Percentiles rank a stretch among this genome's conserved stretches.
Conservation (phyloP, 2,329 filamentous ascomycete species). For the Paecilomyces formosus region DNA sequence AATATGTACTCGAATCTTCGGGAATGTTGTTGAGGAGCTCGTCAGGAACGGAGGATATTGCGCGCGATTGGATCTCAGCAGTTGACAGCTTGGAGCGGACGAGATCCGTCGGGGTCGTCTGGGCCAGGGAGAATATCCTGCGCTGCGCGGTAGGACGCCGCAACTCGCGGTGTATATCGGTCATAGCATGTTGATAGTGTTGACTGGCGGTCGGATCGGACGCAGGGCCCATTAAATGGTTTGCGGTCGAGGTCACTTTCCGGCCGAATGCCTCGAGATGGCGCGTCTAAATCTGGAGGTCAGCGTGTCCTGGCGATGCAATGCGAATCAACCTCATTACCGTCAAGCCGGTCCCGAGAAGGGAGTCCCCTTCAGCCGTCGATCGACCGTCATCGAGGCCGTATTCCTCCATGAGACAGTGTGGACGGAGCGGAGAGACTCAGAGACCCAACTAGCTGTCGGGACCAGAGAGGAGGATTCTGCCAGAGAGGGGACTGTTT, state of each 20-base stretch:
- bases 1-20: conserved; percentile 77
- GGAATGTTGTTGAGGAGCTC: conserved; percentile 86
- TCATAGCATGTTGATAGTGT: conserved; percentile 82
- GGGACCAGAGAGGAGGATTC: conserved; percentile 7
- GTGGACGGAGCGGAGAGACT: conserved; percentile 11
- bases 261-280: conserved; percentile 87
- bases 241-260: conserved; percentile 90
- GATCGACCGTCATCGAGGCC: conserved; percentile 38
- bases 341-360: conserved; percentile 42
- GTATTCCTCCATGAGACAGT: conserved; percentile 35
- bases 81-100: conserved; percentile 87
- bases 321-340: conserved; percentile 20
- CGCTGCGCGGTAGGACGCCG: conserved; percentile 76
- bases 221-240: conserved; percentile 71
- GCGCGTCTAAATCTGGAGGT: conserved; percentile 54
- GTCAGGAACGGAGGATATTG: conserved; percentile 79
- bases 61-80: conserved; percentile 87
- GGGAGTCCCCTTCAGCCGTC: conserved; percentile 32
- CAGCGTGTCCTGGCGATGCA: conserved; percentile 3
- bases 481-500: not conserved
- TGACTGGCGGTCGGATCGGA: conserved; percentile 45
- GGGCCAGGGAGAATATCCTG: conserved; percentile 83
- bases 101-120: conserved; percentile 86
- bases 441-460: conserved; percentile 19
- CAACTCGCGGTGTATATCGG: conserved; percentile 81